Conservation (phyloP, 306 rosid genomes). For the Rubus parviflorus region DNA sequence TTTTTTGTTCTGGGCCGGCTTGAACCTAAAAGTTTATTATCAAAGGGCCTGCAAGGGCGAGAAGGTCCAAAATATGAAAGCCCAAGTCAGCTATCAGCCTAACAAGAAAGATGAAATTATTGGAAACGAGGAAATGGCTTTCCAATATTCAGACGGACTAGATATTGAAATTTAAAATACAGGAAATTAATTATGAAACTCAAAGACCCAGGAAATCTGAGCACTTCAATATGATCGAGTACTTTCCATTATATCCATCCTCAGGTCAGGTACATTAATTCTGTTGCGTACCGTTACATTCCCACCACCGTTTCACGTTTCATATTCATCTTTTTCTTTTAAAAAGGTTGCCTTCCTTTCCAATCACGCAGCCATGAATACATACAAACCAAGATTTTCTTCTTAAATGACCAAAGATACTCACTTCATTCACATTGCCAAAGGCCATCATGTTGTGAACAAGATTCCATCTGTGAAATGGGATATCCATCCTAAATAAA, state of each 20-base stretch:
- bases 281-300: neutral
- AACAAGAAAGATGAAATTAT: no score
- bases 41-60: neutral
- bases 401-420: conserved; percentile 11
- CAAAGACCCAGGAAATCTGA: neutral
- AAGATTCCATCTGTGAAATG: neutral
- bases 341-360: conserved; percentile 17
- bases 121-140: no score
- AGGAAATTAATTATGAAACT: neutral
- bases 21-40: neutral
- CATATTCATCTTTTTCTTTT: neutral
- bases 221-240: neutral
- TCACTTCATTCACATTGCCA: neutral
- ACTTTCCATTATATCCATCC: neutral
- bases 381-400: conserved; percentile 1
- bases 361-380: conserved; percentile 15
- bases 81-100: neutral
- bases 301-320: conserved; percentile 11
- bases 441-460: neutral
- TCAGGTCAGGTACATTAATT: neutral
- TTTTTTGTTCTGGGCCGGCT: no score
- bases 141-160: neutral
- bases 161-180: neutral
- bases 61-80: neutral
- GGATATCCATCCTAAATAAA: neutral